Conservation (phyloP, 2,329 filamentous ascomycete species). For the Pseudodiploospora longispora region DNA sequence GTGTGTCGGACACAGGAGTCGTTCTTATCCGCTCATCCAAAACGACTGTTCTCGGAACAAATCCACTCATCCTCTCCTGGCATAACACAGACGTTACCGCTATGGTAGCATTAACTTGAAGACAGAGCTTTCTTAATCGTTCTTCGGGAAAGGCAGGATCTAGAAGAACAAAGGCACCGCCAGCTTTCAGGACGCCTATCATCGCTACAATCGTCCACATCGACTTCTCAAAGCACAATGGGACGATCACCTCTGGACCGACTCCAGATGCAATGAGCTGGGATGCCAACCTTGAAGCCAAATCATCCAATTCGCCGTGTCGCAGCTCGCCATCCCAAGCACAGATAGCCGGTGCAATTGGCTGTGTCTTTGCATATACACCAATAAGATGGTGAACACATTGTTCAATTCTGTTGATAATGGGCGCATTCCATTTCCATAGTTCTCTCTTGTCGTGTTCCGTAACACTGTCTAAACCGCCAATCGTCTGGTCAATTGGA, state of each 20-base stretch:
- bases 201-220: constrained; percentile 3
- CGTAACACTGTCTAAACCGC: too few species aligned
- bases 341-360: constrained; percentile 18
- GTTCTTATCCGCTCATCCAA: too few species aligned
- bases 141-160: too few species aligned
- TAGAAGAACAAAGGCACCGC: background rate
- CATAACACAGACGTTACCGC: too few species aligned
- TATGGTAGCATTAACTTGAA: too few species aligned
- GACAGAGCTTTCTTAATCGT: too few species aligned
- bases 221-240: constrained; percentile 1
- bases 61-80: too few species aligned
- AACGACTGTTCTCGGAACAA: too few species aligned
- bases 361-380: constrained; percentile 15
- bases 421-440: constrained; percentile 2
- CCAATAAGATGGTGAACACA: constrained; percentile 18
- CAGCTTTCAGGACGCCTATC: background rate
- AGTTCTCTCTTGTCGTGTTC: background rate
- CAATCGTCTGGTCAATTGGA: too few species aligned
- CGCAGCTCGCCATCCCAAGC: constrained; percentile 25
- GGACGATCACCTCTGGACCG: background rate
- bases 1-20: too few species aligned
- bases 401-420: constrained; percentile 1
- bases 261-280: background rate
- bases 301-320: constrained; percentile 17
- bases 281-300: background rate